phyloP scores from a whole-genome alignment of 495 filamentous ascomycete genomes.

The Hyaloscypha hepaticicola region DNA sequence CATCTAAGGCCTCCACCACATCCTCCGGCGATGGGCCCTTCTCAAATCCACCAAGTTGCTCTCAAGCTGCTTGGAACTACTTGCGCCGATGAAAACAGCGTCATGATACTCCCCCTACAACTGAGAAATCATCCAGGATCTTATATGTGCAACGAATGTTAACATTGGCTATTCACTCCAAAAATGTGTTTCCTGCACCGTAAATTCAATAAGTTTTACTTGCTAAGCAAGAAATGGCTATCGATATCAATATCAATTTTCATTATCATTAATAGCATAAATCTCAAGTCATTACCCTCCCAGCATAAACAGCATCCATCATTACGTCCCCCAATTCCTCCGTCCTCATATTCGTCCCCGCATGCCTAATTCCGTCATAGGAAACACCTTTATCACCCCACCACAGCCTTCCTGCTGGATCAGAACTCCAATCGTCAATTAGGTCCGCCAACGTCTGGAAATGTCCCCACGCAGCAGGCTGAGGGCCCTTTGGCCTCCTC shows the following conservation, averaged over 20 bases:
- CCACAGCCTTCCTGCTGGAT: slow-evolving; percentile 5
- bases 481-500: slow-evolving; percentile 34
- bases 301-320: slow-evolving; percentile 7
- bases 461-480: slow-evolving; percentile 44
- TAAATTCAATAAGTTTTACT: slow-evolving; percentile 44
- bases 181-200: slow-evolving; percentile 42
- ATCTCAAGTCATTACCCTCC: not conserved
- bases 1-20: slow-evolving; percentile 40
- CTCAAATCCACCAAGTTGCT: slow-evolving; percentile 53
- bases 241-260: not conserved
- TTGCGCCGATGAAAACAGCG: slow-evolving; percentile 57
- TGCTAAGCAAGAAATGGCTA: slow-evolving; percentile 37
- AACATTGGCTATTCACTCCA: too few species aligned
- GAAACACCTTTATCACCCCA: slow-evolving; percentile 8
- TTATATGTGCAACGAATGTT: too few species aligned
- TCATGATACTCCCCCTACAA: slow-evolving; percentile 39
- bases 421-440: slow-evolving; percentile 42
- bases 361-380: slow-evolving; percentile 38
- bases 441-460: slow-evolving; percentile 44
- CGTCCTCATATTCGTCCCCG: not conserved
- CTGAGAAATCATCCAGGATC: slow-evolving; percentile 43
- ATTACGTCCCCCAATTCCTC: slow-evolving; percentile 1
- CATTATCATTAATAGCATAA: not conserved
- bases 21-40: slow-evolving; percentile 56
- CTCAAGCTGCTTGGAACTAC: slow-evolving; percentile 50